Evolutionary conservation across 108 stramenopile genomes (phyloP).

Genomic region (Fistulifera solaris): DNA sequence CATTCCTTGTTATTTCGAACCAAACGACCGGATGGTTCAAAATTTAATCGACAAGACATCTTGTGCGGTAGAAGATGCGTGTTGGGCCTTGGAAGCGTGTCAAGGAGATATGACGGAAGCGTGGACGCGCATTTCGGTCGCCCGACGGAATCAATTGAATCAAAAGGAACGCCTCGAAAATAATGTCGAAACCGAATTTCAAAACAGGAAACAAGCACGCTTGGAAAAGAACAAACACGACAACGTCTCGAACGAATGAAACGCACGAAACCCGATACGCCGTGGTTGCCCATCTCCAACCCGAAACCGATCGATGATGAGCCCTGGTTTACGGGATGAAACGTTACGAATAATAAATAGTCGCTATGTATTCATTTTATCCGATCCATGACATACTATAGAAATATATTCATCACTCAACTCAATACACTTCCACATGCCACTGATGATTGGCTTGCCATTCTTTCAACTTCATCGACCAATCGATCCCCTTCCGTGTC

Average conservation of each 20-base stretch:
- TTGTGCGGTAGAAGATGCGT: slow-evolving; percentile 20
- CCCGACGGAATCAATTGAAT: slow-evolving; percentile 8
- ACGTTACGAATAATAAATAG: too few relatives aligned
- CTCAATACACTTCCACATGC: slow-evolving; percentile 84
- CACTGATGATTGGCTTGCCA: slow-evolving; percentile 74
- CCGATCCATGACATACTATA: too few relatives aligned
- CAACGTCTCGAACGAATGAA: slow-evolving; percentile 1
- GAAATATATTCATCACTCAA: not conserved
- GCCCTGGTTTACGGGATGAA: slow-evolving; percentile 28
- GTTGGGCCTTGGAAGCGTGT: slow-evolving; percentile 32
- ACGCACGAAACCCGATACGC: slow-evolving; percentile 5
- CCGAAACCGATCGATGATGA: slow-evolving; percentile 24
- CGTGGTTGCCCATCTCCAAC: slow-evolving; percentile 15
- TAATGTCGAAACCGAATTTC: slow-evolving; percentile 8
- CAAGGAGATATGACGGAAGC: slow-evolving; percentile 21
- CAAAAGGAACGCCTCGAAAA: slow-evolving; percentile 7
- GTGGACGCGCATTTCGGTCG: slow-evolving; percentile 17
- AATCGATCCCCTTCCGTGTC: slow-evolving; percentile 41
- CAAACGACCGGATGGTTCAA: slow-evolving; percentile 13
- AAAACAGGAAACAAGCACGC: slow-evolving; percentile 6
- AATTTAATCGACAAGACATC: slow-evolving; percentile 21
- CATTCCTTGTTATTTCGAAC: slow-evolving; percentile 20
- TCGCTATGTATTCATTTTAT: too few relatives aligned
- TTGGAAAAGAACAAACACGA: slow-evolving; percentile 8
- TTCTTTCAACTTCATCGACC: slow-evolving; percentile 41